Evolutionary conservation across 2,329 filamentous ascomycete species (phyloP).

Genomic region (Colletotrichum sojae): DNA sequence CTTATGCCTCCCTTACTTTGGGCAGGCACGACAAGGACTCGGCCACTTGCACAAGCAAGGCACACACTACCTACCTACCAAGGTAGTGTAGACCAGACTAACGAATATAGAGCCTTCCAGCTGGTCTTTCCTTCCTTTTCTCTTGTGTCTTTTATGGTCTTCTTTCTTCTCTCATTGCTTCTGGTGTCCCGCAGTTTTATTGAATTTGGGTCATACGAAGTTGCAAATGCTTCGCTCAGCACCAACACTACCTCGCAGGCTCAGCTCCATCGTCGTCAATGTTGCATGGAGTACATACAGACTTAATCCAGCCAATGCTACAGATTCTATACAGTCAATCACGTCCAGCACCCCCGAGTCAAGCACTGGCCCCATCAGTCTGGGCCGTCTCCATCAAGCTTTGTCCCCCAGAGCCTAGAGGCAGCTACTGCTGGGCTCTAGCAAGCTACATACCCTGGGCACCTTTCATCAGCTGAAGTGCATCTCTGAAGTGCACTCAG

Average conservation of each 20-base stretch:
- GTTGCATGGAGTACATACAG: conserved; percentile 18
- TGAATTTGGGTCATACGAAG: neutral
- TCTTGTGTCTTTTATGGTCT: too few species aligned
- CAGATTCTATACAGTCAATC: neutral
- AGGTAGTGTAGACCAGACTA: neutral
- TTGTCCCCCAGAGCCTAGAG: neutral
- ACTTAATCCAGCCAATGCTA: neutral
- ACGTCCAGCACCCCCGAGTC: neutral
- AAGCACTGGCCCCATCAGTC: conserved; percentile 12
- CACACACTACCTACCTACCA: neutral
- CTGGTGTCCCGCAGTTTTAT: conserved; percentile 13
- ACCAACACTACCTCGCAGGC: conserved; percentile 38
- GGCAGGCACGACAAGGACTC: conserved; percentile 9
- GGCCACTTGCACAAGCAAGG: conserved; percentile 30
- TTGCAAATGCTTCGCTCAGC: neutral
- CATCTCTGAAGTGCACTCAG: conserved; percentile 2
- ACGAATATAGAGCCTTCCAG: neutral
- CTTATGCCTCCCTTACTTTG: too few species aligned
- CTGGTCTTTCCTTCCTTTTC: neutral
- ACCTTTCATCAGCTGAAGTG: neutral
- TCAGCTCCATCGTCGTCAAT: conserved; percentile 28
- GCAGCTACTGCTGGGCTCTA: too few species aligned
- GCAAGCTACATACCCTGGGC: too few species aligned
- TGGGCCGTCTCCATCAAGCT: neutral
- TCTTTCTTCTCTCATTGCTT: neutral